Evolutionary conservation across 768 basidiomycete genomes (phyloP).

Genomic region (Kwoniella botswanensis): DNA sequence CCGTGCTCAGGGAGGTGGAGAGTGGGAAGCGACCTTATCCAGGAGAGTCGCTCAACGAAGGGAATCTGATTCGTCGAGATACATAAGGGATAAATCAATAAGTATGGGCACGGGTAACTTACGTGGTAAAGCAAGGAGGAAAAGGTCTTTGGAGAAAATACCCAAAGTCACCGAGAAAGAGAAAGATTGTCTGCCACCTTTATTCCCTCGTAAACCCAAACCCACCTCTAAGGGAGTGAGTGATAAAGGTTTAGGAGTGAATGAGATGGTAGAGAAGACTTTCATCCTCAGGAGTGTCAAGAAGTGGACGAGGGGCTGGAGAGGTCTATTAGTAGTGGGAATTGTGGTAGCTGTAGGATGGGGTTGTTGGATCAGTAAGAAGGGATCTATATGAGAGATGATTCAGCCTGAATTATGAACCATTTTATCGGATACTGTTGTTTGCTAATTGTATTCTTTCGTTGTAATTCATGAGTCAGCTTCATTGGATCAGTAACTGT

Average conservation of each 20-base stretch:
- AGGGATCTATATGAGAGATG: not conserved
- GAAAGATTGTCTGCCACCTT: slow-evolving; percentile 12
- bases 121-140: not conserved
- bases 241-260: slow-evolving; percentile 16
- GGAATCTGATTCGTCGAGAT: slow-evolving; percentile 19
- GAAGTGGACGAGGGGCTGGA: slow-evolving; percentile 21
- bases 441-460: too few relatives aligned
- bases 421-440: too few relatives aligned
- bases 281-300: slow-evolving; percentile 8
- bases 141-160: slow-evolving; percentile 2
- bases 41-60: slow-evolving; percentile 45
- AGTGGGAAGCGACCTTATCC: slow-evolving; percentile 51
- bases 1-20: slow-evolving; percentile 44
- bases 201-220: slow-evolving; percentile 2
- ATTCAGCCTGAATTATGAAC: too few relatives aligned
- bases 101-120: not conserved
- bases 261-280: slow-evolving; percentile 20
- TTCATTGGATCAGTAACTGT: too few relatives aligned
- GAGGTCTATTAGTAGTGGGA: slow-evolving; percentile 15
- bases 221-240: not conserved
- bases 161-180: not conserved
- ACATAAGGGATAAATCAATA: not conserved
- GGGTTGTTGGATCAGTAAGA: slow-evolving; percentile 22
- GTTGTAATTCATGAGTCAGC: too few relatives aligned
- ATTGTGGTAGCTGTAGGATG: slow-evolving; percentile 24